These are phyloP conservation scores for Penicillium occitanis DNA, from an alignment of 2,329 filamentous ascomycete genomes.

Conservation along the genomic window DNA sequence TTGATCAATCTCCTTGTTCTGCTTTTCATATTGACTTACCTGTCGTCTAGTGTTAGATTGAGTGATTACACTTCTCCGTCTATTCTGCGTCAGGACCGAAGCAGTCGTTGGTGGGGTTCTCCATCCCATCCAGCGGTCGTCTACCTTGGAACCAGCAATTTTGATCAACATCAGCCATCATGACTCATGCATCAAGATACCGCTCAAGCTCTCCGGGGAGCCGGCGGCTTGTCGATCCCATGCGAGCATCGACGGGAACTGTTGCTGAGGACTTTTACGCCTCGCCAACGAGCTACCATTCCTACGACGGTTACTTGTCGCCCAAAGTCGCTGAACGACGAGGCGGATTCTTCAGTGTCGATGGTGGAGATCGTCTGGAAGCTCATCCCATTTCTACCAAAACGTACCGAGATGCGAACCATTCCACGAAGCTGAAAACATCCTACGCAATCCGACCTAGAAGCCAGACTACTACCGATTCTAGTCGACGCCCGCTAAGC, in stretches of 20 bases:
- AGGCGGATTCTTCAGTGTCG: constrained; percentile 31
- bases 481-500: constrained; percentile 29
- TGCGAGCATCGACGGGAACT: constrained; percentile 44
- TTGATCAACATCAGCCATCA: constrained; percentile 20
- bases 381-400: constrained; percentile 36
- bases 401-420: constrained; percentile 33
- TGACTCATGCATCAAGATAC: constrained; percentile 34
- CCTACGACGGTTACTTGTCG: constrained; percentile 35
- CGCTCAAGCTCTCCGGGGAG: constrained; percentile 38
- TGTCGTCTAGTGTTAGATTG: background rate
- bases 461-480: constrained; percentile 39
- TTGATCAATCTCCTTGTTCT: background rate
- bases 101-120: constrained; percentile 2
- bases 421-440: constrained; percentile 36
- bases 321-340: constrained; percentile 27
- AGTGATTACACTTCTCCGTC: background rate
- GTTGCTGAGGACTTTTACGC: constrained; percentile 39
- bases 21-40: background rate
- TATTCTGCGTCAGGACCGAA: background rate
- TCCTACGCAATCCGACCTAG: constrained; percentile 41
- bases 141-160: background rate
- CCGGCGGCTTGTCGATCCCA: constrained; percentile 37
- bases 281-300: constrained; percentile 29
- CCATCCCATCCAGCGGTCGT: constrained; percentile 5
- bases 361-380: constrained; percentile 32